phyloP scores from a whole-genome alignment of 73 alveolate genomes.

The Tetrahymena thermophila region DNA sequence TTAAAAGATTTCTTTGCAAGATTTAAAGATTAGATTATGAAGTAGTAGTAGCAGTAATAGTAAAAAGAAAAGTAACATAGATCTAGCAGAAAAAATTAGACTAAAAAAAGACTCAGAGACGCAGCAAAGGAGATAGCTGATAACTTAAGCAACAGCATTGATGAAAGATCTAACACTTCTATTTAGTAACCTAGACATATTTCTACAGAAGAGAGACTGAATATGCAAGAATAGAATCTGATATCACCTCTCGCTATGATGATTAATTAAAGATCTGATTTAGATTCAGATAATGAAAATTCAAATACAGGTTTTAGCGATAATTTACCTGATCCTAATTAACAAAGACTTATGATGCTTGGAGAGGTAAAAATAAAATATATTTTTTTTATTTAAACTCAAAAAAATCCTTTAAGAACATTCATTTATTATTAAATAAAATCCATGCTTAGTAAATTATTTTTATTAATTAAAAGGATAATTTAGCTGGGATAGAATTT shows the following conservation, averaged over 20 bases:
- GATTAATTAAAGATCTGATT: neutral
- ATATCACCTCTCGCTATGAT: neutral
- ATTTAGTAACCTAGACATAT: neutral
- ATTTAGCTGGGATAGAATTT: neutral
- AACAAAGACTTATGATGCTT: neutral
- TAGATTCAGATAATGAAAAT: neutral
- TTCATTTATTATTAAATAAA: too few relatives aligned
- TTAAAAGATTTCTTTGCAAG: neutral
- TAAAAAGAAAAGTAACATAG: neutral
- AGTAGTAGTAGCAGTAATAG: neutral
- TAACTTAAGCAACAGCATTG: neutral
- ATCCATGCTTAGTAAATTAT: too few relatives aligned
- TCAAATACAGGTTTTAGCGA: neutral
- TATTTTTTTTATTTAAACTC: neutral
- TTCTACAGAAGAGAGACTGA: neutral
- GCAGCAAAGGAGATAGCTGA: neutral
- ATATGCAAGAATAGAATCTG: neutral
- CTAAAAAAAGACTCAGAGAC: neutral
- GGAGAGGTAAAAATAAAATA: neutral
- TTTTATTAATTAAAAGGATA: neutral
- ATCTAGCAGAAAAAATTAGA: neutral
- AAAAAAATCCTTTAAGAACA: neutral
- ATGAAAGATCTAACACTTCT: neutral
- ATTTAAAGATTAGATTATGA: neutral
- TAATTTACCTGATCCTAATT: neutral